Percentiles rank a stretch among this genome's conserved stretches.
These are phyloP conservation scores for Tympanopsis confertula DNA, from an alignment of 2,329 filamentous ascomycete species.

Conservation along the genomic window DNA sequence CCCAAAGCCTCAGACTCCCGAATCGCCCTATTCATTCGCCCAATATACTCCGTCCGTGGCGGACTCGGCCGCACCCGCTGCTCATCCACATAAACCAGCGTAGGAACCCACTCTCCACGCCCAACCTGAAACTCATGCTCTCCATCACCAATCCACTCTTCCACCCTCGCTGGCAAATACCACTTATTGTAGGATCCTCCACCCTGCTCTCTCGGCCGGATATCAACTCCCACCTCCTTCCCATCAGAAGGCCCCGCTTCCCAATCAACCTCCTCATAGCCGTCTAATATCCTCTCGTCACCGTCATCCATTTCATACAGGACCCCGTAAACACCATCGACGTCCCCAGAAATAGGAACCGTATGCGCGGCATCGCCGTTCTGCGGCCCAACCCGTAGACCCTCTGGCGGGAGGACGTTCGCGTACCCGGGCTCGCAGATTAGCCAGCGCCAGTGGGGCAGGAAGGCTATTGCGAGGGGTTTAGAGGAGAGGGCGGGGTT, in stretches of 20 bases:
- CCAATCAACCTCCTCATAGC: constrained; percentile 48
- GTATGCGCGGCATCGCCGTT: background rate
- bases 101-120: constrained; percentile 4
- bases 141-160: constrained; percentile 1
- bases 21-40: constrained; percentile 52
- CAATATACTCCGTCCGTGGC: constrained; percentile 46
- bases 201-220: constrained; percentile 10
- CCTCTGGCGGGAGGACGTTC: constrained; percentile 37
- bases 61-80: constrained; percentile 20
- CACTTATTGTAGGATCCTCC: constrained; percentile 4
- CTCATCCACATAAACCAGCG: constrained; percentile 48
- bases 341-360: background rate
- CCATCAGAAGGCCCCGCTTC: constrained; percentile 42
- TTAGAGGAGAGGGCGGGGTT: constrained; percentile 32
- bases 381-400: background rate
- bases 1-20: constrained; percentile 41
- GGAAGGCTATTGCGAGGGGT: constrained; percentile 43
- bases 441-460: constrained; percentile 48
- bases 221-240: constrained; percentile 21
- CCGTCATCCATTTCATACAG: constrained; percentile 35
- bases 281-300: constrained; percentile 41
- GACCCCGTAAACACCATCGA: constrained; percentile 36
- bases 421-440: constrained; percentile 59
- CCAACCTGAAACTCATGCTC: background rate
- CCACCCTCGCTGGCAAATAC: background rate